These are phyloP conservation scores for Paracamarosporium sp. DNA, from an alignment of 2,329 filamentous ascomycete genomes.

Conservation along the genomic window DNA sequence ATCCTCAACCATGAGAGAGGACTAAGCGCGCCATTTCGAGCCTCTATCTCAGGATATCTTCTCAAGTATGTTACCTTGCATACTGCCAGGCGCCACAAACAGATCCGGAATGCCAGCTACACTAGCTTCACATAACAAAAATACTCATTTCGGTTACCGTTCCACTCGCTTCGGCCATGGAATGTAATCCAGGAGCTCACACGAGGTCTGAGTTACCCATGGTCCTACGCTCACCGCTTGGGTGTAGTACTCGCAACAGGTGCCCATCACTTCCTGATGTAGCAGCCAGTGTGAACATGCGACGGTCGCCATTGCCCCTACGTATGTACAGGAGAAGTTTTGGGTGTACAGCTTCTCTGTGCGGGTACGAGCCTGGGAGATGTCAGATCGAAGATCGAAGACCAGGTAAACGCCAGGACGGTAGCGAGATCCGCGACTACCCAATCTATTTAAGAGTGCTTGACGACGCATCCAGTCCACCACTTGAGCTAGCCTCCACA, in stretches of 20 bases:
- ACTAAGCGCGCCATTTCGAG: background rate
- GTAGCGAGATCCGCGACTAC: background rate
- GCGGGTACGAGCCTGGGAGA: background rate
- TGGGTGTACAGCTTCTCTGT: background rate
- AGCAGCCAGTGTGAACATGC: constrained; percentile 3
- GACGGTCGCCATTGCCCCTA: background rate
- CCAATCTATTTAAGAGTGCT: constrained; percentile 1
- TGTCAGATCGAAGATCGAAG: background rate
- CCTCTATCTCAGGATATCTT: background rate
- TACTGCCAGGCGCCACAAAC: constrained; percentile 12
- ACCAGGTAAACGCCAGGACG: background rate
- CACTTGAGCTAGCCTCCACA: background rate
- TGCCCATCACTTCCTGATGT: constrained; percentile 3
- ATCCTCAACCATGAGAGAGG: background rate
- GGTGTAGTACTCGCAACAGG: background rate
- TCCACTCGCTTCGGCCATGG: background rate
- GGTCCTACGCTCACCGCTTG: background rate
- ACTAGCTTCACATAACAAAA: background rate
- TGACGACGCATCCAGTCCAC: background rate
- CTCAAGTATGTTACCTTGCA: constrained; percentile 14
- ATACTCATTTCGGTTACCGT: constrained; percentile 2
- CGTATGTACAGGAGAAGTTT: background rate
- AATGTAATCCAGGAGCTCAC: constrained; percentile 8
- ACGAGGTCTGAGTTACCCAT: background rate
- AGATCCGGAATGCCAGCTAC: constrained; percentile 14